Evolutionary conservation across 352 stramenopile genomes (phyloP).

Genomic region (Blastocystis sp.): DNA sequence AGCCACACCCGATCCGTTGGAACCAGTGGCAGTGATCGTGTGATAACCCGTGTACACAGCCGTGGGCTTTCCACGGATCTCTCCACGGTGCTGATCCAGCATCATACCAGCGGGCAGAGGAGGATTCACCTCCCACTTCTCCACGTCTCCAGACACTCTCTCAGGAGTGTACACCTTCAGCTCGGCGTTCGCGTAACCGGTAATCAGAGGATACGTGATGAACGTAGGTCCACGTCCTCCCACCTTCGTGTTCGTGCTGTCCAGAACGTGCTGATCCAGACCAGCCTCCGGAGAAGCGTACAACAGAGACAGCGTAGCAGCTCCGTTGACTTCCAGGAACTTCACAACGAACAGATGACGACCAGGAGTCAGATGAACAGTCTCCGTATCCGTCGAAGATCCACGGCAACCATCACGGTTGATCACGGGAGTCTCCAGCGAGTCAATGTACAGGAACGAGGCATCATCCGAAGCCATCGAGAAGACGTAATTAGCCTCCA

Average conservation of each 20-base stretch:
- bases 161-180: constrained; percentile 33
- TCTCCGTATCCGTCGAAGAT: not conserved
- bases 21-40: constrained; percentile 27
- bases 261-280: not conserved
- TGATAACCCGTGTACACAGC: not conserved
- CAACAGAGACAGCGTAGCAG: not conserved
- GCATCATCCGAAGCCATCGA: constrained; percentile 50
- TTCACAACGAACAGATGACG: constrained; percentile 43
- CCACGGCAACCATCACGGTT: constrained; percentile 57
- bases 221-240: constrained; percentile 49
- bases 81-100: constrained; percentile 10
- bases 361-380: not conserved
- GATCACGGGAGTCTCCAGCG: not conserved
- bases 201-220: constrained; percentile 43
- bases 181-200: constrained; percentile 6
- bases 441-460: constrained; percentile 44
- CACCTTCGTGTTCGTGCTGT: not conserved
- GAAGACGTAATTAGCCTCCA: constrained; percentile 38
- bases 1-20: constrained; percentile 15
- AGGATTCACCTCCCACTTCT: constrained; percentile 22
- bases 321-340: constrained; percentile 50
- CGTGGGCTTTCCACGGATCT: constrained; percentile 33
- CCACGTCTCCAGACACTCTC: constrained; percentile 8
- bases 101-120: constrained; percentile 42
- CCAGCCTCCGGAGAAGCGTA: not conserved